Conservation (phyloP, 495 filamentous ascomycete species). For the Penicillium angulare region DNA sequence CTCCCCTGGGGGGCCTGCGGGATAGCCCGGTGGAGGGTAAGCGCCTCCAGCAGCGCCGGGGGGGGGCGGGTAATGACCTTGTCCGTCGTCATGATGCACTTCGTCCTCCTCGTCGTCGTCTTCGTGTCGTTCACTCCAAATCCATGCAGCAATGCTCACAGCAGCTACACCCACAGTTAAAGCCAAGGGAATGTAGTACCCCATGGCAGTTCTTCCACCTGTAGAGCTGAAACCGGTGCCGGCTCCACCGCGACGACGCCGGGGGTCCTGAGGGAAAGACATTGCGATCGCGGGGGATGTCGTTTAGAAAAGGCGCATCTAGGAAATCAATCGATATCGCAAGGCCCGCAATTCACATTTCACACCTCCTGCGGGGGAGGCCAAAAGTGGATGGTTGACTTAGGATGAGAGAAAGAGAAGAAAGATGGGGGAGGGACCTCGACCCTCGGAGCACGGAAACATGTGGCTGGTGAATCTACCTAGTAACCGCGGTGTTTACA, state of each 20-base stretch:
- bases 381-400: constrained; percentile 12
- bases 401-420: constrained; percentile 16
- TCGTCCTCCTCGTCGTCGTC: constrained; percentile 68
- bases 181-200: constrained; percentile 83
- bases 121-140: constrained; percentile 83
- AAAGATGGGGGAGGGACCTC: constrained; percentile 26
- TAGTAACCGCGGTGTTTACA: constrained; percentile 20
- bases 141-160: constrained; percentile 81
- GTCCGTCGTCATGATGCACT: constrained; percentile 45
- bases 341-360: constrained; percentile 21
- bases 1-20: constrained; percentile 16
- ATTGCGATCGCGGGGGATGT: constrained; percentile 58
- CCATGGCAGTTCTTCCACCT: constrained; percentile 64
- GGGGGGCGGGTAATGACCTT: constrained; percentile 31
- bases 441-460: constrained; percentile 39
- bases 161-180: constrained; percentile 84
- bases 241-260: constrained; percentile 56
- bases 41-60: constrained; percentile 25
- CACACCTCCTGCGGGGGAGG: constrained; percentile 28
- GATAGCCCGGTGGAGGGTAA: constrained; percentile 28
- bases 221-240: constrained; percentile 52
- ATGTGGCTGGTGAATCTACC: constrained; percentile 45
- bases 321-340: constrained; percentile 29
- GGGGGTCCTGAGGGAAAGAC: constrained; percentile 69
- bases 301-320: constrained; percentile 32